Evolutionary conservation across 1,284 basidiomycete species (phyloP), one percentile per base, ranked within the genome.

Genomic region (Hypsizygus ulmarius): DNA sequence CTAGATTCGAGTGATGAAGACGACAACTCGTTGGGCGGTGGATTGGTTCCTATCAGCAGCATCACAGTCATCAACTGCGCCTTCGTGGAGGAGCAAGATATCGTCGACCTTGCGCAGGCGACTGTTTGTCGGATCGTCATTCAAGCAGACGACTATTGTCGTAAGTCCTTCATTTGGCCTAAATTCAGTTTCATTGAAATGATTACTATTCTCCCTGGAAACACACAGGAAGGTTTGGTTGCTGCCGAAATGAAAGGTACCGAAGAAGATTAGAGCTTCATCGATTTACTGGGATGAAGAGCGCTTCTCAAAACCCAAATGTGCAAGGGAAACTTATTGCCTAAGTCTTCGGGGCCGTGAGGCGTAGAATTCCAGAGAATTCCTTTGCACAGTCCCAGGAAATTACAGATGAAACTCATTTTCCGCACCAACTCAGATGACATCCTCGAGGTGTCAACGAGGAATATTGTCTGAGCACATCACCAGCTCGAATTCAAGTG

Each of bases 51-150:
- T 21, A 70, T 82, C 48, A 56, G 59, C 40, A 72, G 75, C 57
- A 63, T 83, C n/a, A 74, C 75, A 0, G 70, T 79, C 14, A 78
- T 84, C 52, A 77, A 82, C 54, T 84, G 82, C 59, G 70, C 77
- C 12, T 74, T 77, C 49, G 79, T 84, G 21, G 68, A 71, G 53
- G 79, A 83, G 51, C 63, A 67, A 47, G 77, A 83, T 54, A 72
- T 85, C 50, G 50, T 82, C 37, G 68, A 74, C 42, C 59, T 86
- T 11, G 76, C 79, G 14, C 56, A 64, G 40, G 59, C 71, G 57
- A 75, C 77, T 1, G 61, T 67, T n/a, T 84, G 81, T 55, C 67
- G 77, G 41, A 66, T 84, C 11, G 64, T 75, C 41, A 65, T 73
- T 46, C 61, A 68, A 14, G 49, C 49, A 15, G 69, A 72, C 12